Percentiles rank a stretch among this genome's conserved stretches.
Conservation (phyloP, 2,329 filamentous ascomycete genomes). For the Anisogramma anomala region DNA sequence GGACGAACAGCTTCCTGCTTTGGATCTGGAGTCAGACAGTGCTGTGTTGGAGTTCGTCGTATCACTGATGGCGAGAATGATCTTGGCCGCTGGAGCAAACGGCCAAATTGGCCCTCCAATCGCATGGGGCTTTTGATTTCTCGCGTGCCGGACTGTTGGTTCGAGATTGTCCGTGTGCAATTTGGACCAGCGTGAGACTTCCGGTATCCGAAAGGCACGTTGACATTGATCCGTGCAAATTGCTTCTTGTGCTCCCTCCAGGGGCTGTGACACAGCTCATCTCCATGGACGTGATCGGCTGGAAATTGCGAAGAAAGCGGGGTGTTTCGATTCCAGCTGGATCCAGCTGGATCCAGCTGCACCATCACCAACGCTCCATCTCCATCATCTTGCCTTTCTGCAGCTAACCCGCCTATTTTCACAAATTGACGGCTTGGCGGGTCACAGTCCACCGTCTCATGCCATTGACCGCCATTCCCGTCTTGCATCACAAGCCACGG, state of each 20-base stretch:
- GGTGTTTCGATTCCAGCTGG: not conserved
- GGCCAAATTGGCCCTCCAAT: not conserved
- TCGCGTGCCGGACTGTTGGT: not conserved
- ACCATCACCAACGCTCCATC: too few relatives aligned
- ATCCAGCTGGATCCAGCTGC: not conserved
- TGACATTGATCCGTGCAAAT: not conserved
- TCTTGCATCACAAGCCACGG: conserved; percentile 4
- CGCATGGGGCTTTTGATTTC: not conserved
- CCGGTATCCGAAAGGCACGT: not conserved
- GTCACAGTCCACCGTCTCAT: not conserved
- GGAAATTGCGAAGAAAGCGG: not conserved
- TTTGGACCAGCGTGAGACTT: not conserved
- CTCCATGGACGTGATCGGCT: not conserved
- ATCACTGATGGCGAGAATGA: not conserved
- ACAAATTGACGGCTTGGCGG: conserved; percentile 6
- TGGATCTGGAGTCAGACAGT: not conserved
- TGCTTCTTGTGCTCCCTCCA: not conserved
- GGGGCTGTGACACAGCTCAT: not conserved
- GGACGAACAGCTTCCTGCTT: not conserved
- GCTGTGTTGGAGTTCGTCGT: not conserved
- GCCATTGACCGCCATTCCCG: conserved; percentile 11
- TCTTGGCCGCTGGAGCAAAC: not conserved
- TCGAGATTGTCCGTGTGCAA: not conserved
- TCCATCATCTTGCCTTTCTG: not conserved
- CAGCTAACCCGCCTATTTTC: conserved; percentile 10